These are phyloP conservation scores for Rhododendron kiyosumense DNA, from an alignment of 148 eudicot genomes.

Conservation along the genomic window DNA sequence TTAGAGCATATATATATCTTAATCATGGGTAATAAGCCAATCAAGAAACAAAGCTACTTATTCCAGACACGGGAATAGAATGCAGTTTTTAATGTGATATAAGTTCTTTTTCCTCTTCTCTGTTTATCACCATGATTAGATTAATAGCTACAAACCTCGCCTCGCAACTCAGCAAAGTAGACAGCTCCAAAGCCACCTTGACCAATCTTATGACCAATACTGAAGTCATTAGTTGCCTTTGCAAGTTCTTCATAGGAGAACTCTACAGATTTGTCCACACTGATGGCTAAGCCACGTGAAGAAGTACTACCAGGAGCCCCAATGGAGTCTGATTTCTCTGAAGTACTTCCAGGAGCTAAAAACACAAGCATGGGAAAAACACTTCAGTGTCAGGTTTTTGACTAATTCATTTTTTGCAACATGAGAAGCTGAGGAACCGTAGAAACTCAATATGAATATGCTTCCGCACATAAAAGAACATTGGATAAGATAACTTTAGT, in stretches of 20 bases:
- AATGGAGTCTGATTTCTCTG: constrained; percentile 26
- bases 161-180: constrained; percentile 54
- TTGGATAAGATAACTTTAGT: background rate
- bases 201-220: constrained; percentile 47
- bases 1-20: background rate
- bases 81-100: background rate
- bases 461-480: background rate
- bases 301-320: constrained; percentile 20
- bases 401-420: background rate
- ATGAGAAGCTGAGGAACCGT: background rate
- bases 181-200: constrained; percentile 72
- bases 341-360: constrained; percentile 17
- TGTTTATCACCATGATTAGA: background rate
- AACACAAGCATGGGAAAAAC: constrained; percentile 27
- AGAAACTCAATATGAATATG: background rate
- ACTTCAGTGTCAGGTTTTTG: constrained; percentile 29
- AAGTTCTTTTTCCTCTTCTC: background rate
- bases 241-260: constrained; percentile 57
- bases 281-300: constrained; percentile 28
- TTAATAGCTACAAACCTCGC: constrained; percentile 39
- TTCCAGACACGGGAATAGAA: background rate
- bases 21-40: background rate
- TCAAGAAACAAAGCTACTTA: background rate
- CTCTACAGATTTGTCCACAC: constrained; percentile 53
- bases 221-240: constrained; percentile 49